Base-by-base conservation (phyloP, 2,329 filamentous ascomycete species). In the Coniochaeta ligniaria region DNA sequence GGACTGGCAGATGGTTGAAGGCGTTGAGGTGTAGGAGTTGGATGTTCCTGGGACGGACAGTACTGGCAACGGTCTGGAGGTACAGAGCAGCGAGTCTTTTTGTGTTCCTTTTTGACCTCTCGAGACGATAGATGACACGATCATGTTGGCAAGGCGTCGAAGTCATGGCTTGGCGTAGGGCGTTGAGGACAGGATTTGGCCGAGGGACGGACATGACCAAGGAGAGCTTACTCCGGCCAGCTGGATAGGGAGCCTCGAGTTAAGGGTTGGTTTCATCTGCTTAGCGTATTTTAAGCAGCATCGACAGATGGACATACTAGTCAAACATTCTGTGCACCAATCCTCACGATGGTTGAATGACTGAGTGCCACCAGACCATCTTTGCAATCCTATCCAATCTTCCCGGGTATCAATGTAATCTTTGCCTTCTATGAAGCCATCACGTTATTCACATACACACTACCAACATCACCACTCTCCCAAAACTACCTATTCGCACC, bases 401-500 rank as follows among this genome's bases (percentile, higher is more conserved):
- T 26, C 22, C 26, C 14, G 47, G 47, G 47, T 52, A 52, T 52
- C 24, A 31, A 8, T 52, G 26, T 52, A 14, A 11, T n/a, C 3
- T 52, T 50, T 52, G 14, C 17, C 6, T 17, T 47, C 43, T 4
- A 43, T 36, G 35, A 3, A 36, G 35, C 35, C 35, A 36, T 14
- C 35, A 33, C 31, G 31, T 6, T 9, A 36, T 36, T 36, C 35
- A 8, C 35, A 36, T 31, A 36, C 6, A 33, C 31, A 33, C 35
- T n/a, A 16, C 43, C 43, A 47, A 47, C 35, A 36, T 20, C 43
- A 47, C n/a, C 20, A 24, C 43, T 24, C 43, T 47, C 24, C 43
- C n/a, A 5, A 2, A 24, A n/a, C 47, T 26, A 52, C 22, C 47
- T 52, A 31, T 52, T 52, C 24, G 47, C 58, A 62, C 61, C 59